Conservation (phyloP, 495 filamentous ascomycete species). For the Gamarada debralockiae region DNA sequence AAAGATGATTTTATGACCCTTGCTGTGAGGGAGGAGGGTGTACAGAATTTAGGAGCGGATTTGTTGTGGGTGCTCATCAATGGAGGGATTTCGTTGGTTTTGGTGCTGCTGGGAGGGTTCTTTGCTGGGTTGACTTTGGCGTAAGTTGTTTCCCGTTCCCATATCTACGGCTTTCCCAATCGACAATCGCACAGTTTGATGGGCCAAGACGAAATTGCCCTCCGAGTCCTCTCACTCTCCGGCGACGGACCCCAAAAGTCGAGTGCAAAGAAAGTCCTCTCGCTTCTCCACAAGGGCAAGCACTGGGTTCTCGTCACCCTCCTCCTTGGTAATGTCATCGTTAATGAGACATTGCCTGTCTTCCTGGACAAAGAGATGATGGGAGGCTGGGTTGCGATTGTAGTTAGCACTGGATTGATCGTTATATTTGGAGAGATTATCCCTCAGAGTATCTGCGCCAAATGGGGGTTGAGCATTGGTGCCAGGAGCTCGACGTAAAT, state of each 20-base stretch:
- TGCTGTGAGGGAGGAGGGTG: no score
- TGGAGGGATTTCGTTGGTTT: constrained; percentile 2
- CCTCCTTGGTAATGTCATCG: constrained; percentile 12
- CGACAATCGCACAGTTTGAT: constrained; percentile 1
- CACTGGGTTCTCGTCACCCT: constrained; percentile 14
- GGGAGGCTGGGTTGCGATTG: constrained; percentile 11
- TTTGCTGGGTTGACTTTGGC: constrained; percentile 13
- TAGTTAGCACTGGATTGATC: constrained; percentile 3
- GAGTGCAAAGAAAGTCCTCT: constrained; percentile 9
- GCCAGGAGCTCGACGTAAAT: constrained; percentile 5
- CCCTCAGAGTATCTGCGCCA: constrained; percentile 13
- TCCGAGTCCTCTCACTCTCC: constrained; percentile 7
- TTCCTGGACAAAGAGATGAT: constrained; percentile 5
- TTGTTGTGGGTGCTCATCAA: constrained; percentile 4
- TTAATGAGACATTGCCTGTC: constrained; percentile 11
- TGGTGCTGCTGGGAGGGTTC: constrained; percentile 5
- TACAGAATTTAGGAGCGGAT: background rate
- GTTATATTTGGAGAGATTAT: constrained; percentile 18
- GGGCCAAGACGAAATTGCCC: constrained; percentile 8
- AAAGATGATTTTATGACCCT: no score
- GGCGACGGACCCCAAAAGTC: background rate
- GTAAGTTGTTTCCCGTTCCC: background rate
- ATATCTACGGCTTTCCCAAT: background rate
- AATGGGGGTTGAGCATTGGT: constrained; percentile 9
- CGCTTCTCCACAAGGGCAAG: constrained; percentile 1